Evolutionary conservation across 441 rosid genomes (phyloP), one percentile per base, ranked within the genome.

Genomic region (Euphorbia celastroides): DNA sequence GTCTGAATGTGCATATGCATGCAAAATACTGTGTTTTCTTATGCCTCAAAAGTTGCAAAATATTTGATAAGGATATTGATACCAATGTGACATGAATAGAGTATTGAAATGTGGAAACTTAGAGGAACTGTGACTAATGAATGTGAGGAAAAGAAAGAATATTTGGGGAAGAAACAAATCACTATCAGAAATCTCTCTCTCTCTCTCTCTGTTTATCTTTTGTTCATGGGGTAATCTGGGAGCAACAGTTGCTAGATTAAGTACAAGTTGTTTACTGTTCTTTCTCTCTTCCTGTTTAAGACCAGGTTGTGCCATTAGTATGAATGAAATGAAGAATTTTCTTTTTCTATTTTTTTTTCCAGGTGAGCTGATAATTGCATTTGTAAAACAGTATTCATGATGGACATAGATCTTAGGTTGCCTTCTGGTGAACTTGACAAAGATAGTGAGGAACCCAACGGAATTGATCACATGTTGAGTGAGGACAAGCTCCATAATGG

Each of bases 321-420:
- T 32, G 34, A 26, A 38, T 67, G 20, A 60, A 10, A 20, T 50
- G 30, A 60, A 57, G 14, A 12, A 42, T 74, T 60, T 60, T 25
- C 23, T 32, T 42, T 30, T n/a, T 12, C 27, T 3, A 34, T 34
- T 23, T 64, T 34, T 23, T 64, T n/a, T 70, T 64, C 60, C 69
- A 70, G 85, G 81, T 75, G 73, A 32, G 17, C 54, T 67, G 46
- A 65, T 60, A 44, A 55, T 22, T 23, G 56, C 42, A 31, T 32
- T 66, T 57, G 31, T 36, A 64, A 14, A 26, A 65, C 36, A 52
- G 26, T 34, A 44, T 42, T 70, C 28, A 52, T 62, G 67, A 90
- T 90, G 96, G 92, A 88, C 71, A 88, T 91, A 64, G 88, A 91
- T 82, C 93, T 91, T 38, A 70, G 92, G 78, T 74, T 91, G 70